These are phyloP conservation scores for Fusarium floridanum DNA, from an alignment of 2,329 filamentous ascomycete genomes.

Conservation along the genomic window DNA sequence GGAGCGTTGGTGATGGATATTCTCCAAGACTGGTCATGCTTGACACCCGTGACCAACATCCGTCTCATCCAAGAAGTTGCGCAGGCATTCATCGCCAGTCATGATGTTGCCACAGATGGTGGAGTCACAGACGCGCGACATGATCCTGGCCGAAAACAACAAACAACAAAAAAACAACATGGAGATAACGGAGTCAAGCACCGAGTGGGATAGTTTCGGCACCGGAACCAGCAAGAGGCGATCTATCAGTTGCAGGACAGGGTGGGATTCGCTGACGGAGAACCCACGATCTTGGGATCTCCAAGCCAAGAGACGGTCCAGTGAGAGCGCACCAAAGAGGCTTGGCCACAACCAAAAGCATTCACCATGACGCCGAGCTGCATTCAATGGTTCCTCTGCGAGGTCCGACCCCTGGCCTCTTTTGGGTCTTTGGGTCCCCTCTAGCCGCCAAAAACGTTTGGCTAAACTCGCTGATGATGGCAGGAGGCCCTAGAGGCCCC, in stretches of 20 bases:
- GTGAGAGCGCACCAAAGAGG: slow-evolving; percentile 32
- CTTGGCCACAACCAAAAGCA: slow-evolving; percentile 35
- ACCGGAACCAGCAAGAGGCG: slow-evolving; percentile 18
- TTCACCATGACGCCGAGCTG: slow-evolving; percentile 43
- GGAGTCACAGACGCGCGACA: slow-evolving; percentile 20
- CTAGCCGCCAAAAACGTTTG: slow-evolving; percentile 26
- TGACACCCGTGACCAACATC: slow-evolving; percentile 15
- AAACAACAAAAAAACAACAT: slow-evolving; percentile 32
- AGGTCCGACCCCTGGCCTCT: slow-evolving; percentile 33
- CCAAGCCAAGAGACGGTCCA: slow-evolving; percentile 11
- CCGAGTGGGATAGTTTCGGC: slow-evolving; percentile 29
- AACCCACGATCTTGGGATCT: slow-evolving; percentile 36
- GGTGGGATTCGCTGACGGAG: slow-evolving; percentile 31
- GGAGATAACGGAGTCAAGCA: slow-evolving; percentile 29
- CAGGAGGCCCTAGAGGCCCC: slow-evolving; percentile 11
- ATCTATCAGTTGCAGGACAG: slow-evolving; percentile 11
- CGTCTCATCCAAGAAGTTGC: slow-evolving; percentile 28
- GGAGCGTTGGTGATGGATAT: background rate
- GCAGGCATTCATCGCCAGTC: slow-evolving; percentile 18
- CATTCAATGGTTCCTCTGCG: slow-evolving; percentile 37
- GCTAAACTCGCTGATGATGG: slow-evolving; percentile 22
- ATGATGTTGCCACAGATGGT: slow-evolving; percentile 32
- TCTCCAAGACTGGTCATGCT: slow-evolving; percentile 12
- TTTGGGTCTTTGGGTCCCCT: slow-evolving; percentile 19
- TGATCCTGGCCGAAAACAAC: slow-evolving; percentile 23